Conservation (phyloP, 257 asterid species). For the Forsythia viridissima region DNA sequence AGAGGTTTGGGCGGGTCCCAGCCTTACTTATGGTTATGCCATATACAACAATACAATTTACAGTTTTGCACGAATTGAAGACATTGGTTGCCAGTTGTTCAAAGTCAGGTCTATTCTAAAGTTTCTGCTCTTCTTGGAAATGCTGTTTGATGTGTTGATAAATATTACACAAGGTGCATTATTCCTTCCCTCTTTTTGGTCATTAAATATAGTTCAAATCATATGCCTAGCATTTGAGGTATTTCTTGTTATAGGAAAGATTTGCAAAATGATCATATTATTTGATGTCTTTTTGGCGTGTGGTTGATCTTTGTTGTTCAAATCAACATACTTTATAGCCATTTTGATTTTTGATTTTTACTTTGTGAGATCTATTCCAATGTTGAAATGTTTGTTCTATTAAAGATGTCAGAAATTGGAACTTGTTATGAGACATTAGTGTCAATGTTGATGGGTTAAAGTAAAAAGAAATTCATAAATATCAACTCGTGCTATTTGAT, state of each 20-base stretch:
- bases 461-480: background rate
- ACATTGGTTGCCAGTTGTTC: conserved; percentile 81
- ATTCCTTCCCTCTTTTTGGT: background rate
- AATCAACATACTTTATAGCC: no score
- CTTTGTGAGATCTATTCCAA: no score
- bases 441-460: background rate
- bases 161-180: background rate
- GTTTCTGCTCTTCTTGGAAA: conserved; percentile 9
- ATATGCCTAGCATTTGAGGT: background rate
- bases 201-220: background rate
- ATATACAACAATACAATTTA: conserved; percentile 86
- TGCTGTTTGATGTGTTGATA: background rate
- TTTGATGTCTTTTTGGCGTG: no score
- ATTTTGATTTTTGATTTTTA: no score
- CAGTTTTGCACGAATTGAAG: conserved; percentile 78
- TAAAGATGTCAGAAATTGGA: background rate
- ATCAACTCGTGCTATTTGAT: no score
- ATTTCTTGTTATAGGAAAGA: background rate
- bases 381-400: no score
- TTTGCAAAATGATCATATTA: background rate
- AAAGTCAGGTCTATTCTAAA: conserved; percentile 61
- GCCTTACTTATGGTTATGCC: conserved; percentile 98
- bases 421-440: background rate
- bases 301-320: no score
- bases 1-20: conserved; percentile 98